A percentile compares a stretch with the other conserved stretches of the same genome.
phyloP scores from a whole-genome alignment of 2,329 filamentous ascomycete species.

The Lasiodiplodia citricola region DNA sequence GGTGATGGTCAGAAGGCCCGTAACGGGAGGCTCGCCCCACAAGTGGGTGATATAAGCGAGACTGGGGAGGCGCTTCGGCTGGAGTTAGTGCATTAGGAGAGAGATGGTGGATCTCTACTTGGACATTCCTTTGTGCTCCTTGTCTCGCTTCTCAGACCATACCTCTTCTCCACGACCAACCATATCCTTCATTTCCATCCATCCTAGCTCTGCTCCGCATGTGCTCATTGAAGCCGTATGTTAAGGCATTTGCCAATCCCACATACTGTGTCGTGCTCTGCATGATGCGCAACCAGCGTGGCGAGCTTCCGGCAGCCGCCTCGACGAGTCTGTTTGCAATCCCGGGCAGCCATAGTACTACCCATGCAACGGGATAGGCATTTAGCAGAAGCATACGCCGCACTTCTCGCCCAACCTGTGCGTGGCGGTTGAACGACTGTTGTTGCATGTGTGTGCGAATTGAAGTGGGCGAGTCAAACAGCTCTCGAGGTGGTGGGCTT shows the following conservation, averaged over 20 bases:
- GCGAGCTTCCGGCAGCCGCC: conserved; percentile 28
- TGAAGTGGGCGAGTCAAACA: conserved; percentile 16
- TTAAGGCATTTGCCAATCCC: conserved; percentile 32
- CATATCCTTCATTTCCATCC: not conserved
- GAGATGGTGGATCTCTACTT: not conserved
- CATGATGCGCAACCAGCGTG: conserved; percentile 28
- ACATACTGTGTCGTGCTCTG: conserved; percentile 34
- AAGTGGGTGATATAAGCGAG: not conserved
- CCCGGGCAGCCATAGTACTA: conserved; percentile 42
- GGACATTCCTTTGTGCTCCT: too few relatives aligned
- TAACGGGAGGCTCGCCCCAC: not conserved
- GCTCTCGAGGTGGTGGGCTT: conserved; percentile 4
- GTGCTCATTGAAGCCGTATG: conserved; percentile 33
- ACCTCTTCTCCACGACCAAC: conserved; percentile 11
- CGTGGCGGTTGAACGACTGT: conserved; percentile 23
- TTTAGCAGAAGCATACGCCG: conserved; percentile 40
- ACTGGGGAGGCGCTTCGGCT: not conserved
- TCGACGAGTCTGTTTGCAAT: conserved; percentile 35
- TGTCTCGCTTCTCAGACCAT: not conserved
- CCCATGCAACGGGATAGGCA: conserved; percentile 41
- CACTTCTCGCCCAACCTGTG: conserved; percentile 32
- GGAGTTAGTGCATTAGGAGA: not conserved
- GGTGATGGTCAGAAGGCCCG: not conserved
- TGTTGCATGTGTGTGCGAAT: conserved; percentile 17
- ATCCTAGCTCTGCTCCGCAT: not conserved